phyloP scores from a whole-genome alignment of 495 filamentous ascomycete species.

The Letharia lupina region DNA sequence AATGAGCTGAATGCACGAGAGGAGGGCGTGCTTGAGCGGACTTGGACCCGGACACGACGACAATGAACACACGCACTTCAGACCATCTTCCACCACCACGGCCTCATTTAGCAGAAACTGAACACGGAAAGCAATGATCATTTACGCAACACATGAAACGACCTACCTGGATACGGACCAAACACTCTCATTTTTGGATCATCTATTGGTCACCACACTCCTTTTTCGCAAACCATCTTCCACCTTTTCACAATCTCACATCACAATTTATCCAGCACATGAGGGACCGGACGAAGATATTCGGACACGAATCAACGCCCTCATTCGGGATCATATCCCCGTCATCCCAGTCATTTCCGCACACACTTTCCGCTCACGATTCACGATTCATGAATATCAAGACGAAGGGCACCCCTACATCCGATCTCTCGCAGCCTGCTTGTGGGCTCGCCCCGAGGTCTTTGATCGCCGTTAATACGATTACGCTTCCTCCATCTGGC shows the following conservation, averaged over 20 bases:
- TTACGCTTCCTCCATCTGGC: neutral
- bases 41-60: neutral
- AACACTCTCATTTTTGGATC: slow-evolving; percentile 1
- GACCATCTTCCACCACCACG: neutral
- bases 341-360: slow-evolving; percentile 6
- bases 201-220: neutral
- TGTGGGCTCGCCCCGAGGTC: neutral
- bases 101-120: neutral
- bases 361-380: neutral
- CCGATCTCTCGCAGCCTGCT: neutral
- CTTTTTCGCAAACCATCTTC: neutral
- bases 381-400: neutral
- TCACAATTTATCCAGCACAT: neutral
- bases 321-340: neutral
- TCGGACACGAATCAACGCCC: neutral
- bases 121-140: neutral
- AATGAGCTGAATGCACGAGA: slow-evolving; percentile 1
- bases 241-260: neutral
- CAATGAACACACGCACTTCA: neutral
- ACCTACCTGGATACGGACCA: neutral
- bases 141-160: neutral
- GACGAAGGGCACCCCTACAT: neutral
- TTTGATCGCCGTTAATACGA: neutral
- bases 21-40: neutral
- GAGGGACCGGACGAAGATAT: neutral